Conservation (phyloP, 2,329 filamentous ascomycete species). For the Ceratocystis lukuohia region DNA sequence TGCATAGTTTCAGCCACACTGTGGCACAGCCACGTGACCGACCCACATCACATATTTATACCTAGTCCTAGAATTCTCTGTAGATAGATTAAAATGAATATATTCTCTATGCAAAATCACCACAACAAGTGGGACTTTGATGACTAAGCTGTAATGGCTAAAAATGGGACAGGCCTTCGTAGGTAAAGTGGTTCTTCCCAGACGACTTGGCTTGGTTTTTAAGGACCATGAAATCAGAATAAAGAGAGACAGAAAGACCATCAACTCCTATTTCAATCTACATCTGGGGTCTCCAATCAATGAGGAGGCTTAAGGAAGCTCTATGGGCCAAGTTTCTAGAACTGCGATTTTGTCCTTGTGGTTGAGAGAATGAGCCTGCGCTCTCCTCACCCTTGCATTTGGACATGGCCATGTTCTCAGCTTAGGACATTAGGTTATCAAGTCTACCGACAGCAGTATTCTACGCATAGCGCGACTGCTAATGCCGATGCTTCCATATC, state of each 20-base stretch:
- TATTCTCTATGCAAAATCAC: too few relatives aligned
- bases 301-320: background rate
- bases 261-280: background rate
- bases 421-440: background rate
- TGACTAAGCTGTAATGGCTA: slow-evolving; percentile 14
- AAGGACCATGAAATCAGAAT: background rate
- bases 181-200: background rate
- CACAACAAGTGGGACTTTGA: slow-evolving; percentile 1
- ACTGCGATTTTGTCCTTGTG: slow-evolving; percentile 7
- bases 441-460: background rate
- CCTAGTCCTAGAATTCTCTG: too few relatives aligned
- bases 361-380: slow-evolving; percentile 16
- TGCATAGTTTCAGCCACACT: too few relatives aligned
- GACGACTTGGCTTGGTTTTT: background rate
- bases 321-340: slow-evolving; percentile 8
- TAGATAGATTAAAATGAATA: too few relatives aligned
- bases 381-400: slow-evolving; percentile 9
- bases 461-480: background rate
- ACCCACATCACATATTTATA: too few relatives aligned
- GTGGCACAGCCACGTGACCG: too few relatives aligned
- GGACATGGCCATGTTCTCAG: slow-evolving; percentile 13
- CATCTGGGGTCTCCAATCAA: background rate
- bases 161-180: background rate
- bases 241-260: background rate
- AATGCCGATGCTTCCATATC: background rate